Percentiles rank a stretch among this genome's conserved stretches.
Evolutionary conservation across 495 filamentous ascomycete species (phyloP).

Genomic region (Lasiosphaeria miniovina): DNA sequence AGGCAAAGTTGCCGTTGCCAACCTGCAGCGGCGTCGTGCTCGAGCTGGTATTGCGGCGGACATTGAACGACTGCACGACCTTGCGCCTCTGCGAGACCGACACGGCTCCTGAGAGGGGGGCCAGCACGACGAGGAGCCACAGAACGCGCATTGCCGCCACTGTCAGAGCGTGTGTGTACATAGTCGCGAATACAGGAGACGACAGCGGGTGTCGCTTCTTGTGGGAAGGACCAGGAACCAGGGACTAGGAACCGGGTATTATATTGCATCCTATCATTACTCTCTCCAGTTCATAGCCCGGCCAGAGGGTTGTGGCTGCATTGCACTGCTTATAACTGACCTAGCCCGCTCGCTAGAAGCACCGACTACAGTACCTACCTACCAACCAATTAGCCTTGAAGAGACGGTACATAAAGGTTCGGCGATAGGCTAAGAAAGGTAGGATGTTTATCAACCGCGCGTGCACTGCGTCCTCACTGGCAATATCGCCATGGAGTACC

Average conservation of each 20-base stretch:
- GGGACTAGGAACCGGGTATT: conserved; percentile 3
- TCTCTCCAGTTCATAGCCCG: not conserved
- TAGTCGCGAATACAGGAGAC: too few relatives aligned
- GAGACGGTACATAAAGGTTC: not conserved
- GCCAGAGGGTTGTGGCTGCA: too few relatives aligned
- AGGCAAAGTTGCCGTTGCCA: conserved; percentile 55
- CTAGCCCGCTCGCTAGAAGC: too few relatives aligned
- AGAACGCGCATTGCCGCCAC: conserved; percentile 17
- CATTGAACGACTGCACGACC: conserved; percentile 36
- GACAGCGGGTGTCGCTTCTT: not conserved
- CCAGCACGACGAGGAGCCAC: conserved; percentile 15
- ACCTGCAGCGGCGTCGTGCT: conserved; percentile 48
- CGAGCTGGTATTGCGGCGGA: conserved; percentile 44
- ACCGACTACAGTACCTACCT: too few relatives aligned
- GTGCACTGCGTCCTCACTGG: not conserved
- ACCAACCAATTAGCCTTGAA: conserved; percentile 5
- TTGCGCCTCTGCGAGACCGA: conserved; percentile 29
- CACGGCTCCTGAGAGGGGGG: conserved; percentile 23
- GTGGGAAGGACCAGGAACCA: not conserved
- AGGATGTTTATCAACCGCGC: conserved; percentile 17
- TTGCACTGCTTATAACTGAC: too few relatives aligned
- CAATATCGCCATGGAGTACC: too few relatives aligned
- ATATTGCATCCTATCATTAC: conserved; percentile 1
- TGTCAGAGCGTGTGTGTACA: not conserved
- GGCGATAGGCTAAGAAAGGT: conserved; percentile 10